A percentile compares a stretch with the other conserved stretches of the same genome.
phyloP scores from a whole-genome alignment of 495 filamentous ascomycete species.

The Penicillium goetzii region DNA sequence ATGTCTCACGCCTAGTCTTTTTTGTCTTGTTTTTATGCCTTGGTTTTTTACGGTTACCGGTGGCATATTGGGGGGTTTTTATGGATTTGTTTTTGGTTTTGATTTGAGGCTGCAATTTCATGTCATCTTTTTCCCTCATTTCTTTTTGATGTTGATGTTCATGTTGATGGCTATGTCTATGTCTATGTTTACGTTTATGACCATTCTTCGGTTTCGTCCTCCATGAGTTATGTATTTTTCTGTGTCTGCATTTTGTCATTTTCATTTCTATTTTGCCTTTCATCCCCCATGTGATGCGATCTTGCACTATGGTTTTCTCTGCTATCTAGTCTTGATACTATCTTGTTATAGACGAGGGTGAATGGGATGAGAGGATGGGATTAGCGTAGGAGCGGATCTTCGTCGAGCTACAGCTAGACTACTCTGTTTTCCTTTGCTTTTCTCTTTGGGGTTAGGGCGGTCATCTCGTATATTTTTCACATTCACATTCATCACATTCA shows the following conservation, averaged over 20 bases:
- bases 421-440: background rate
- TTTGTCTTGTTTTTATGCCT: conserved; percentile 4
- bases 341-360: conserved; percentile 17
- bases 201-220: background rate
- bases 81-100: conserved; percentile 9
- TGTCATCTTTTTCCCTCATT: background rate
- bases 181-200: background rate
- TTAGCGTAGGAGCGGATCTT: background rate
- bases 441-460: background rate
- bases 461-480: background rate
- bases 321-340: conserved; percentile 6
- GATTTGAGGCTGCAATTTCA: conserved; percentile 7
- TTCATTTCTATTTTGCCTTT: background rate
- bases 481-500: background rate
- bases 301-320: conserved; percentile 19
- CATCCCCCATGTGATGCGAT: conserved; percentile 21
- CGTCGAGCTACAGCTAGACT: background rate
- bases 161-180: background rate
- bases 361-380: background rate
- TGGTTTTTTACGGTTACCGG: conserved; percentile 12
- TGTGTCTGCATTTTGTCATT: conserved; percentile 10
- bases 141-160: background rate
- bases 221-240: conserved; percentile 18
- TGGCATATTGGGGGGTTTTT: conserved; percentile 24
- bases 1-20: conserved; percentile 1